Base-by-base conservation (phyloP, 176 grass and related monocot species). In the Lolium multiflorum region DNA sequence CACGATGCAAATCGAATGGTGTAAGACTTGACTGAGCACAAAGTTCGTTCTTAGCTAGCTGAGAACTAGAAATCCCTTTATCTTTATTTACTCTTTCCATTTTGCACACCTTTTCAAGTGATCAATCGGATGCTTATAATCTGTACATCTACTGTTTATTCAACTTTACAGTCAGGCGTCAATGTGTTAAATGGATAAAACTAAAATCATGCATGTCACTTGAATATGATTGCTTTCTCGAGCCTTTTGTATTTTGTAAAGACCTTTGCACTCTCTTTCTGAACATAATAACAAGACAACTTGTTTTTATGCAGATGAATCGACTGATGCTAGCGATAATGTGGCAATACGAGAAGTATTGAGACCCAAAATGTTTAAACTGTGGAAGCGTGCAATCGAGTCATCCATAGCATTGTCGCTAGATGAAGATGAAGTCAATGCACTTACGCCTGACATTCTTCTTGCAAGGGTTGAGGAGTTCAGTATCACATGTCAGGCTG, bases 401-500 rank as follows among this genome's bases (percentile, higher is more conserved):
- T 92, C 93, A 20, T 89, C 83, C 41, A 81, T 96, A 71, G 97
- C 97, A 48, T 80, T 96, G 18, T 59, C 88, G 72, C 75, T 98
- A 70, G 88, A 98, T 82, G 87, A 90, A 6, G 72, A 67, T 26
- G 88, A 95, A 84, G 62, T 87, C 57, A 57, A 76, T 44, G 63
- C 57, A 39, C 86, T 98, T 24, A 88, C 86, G 61, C 94, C 94
- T 55, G 91, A 98, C 88, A 91, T 66, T 11, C 97, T 98, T 82
- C 88, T 96, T 58, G 46, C 80, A 22, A 82, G 52, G 82, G 92
- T 98, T 0, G 88, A 96, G 59, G 84, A 94, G n/a, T 98, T 96
- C 82, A 93, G 90, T 37, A 75, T 82, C 22, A 76, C 47, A 86
- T 92, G 84, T 35, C 97, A 98, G 82, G 90, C 90, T 11, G 48